Evolutionary conservation across 2,329 filamentous ascomycete genomes (phyloP), one percentile per base, ranked within the genome.

Genomic region (Phaeoacremonium minimum): DNA sequence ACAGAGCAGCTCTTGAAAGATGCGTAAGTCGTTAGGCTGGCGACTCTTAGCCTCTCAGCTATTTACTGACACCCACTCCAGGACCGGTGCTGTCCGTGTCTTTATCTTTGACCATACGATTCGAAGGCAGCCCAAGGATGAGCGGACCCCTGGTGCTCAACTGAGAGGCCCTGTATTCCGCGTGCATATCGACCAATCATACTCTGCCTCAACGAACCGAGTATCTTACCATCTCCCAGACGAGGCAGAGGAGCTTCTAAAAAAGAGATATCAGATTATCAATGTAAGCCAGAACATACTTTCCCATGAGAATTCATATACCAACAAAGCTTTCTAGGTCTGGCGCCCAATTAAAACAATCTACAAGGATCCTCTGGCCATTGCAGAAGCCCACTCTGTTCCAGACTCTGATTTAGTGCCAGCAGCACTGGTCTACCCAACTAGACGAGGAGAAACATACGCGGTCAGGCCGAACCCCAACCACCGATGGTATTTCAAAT

Each of bases 21-120:
- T 3, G 67, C 57, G 77, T 28, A 39, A 20, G 22, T 40, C 15
- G 4, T 9, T 12, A 30, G 7, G 17, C 14, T 32, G 30, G 14
- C 14, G 14, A 8, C 13, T 29, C 6, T 3, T 6, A 15, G 30
- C 16, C 15, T 14, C 28, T 18, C 20, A 15, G n/a, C 31, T 28
- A 22, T 17, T 26, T 14, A 18, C 18, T 34, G n/a, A 46, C 42
- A 36, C 2, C 19, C 7, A n/a, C 18, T 26, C 5, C 30, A 78
- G 75, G 18, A 81, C 77, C 13, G 77, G 76, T 4, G 75, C 69
- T 3, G 55, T 53, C 18, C 67, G 69, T 15, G 56, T 80, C 45
- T 69, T 75, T 61, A 77, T 81, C 51, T 83, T 82, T 50, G 74
- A 80, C 57, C 76, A 81, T 57, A 80, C 75, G 6, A 74, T 83